These are phyloP conservation scores for Apiospora rasikravindrae DNA, from an alignment of 2,329 filamentous ascomycete genomes.

Conservation along the genomic window DNA sequence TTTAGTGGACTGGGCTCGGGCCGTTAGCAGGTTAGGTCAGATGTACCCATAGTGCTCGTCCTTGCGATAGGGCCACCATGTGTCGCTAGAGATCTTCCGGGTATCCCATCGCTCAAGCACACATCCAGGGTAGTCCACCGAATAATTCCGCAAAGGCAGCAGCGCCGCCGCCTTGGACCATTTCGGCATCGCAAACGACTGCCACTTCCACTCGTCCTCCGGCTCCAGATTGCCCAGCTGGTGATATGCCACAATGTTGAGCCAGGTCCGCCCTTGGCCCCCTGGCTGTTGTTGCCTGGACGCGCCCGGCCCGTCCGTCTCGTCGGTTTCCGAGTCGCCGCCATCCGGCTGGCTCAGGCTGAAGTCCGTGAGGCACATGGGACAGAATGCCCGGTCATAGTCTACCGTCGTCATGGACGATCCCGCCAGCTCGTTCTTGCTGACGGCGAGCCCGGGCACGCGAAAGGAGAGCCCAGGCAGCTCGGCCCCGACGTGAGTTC, in stretches of 20 bases:
- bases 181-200: background rate
- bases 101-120: constrained; percentile 6
- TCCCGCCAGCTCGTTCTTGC: background rate
- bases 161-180: background rate
- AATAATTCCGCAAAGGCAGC: background rate
- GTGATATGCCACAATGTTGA: constrained; percentile 8
- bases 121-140: background rate
- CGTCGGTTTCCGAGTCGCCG: background rate
- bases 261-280: background rate
- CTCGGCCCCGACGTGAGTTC: constrained; percentile 7
- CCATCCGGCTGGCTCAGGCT: background rate
- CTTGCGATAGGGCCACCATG: constrained; percentile 8
- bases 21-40: constrained; percentile 1
- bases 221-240: background rate
- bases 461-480: background rate
- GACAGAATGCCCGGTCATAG: constrained; percentile 10
- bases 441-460: background rate
- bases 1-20: constrained; percentile 3
- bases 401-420: constrained; percentile 9
- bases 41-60: background rate
- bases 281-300: background rate
- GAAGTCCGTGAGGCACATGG: constrained; percentile 13
- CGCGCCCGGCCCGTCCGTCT: background rate
- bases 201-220: constrained; percentile 9
- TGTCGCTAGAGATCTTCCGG: constrained; percentile 6